phyloP scores from a whole-genome alignment of 495 filamentous ascomycete genomes.

The Aspergillus homomorphus region DNA sequence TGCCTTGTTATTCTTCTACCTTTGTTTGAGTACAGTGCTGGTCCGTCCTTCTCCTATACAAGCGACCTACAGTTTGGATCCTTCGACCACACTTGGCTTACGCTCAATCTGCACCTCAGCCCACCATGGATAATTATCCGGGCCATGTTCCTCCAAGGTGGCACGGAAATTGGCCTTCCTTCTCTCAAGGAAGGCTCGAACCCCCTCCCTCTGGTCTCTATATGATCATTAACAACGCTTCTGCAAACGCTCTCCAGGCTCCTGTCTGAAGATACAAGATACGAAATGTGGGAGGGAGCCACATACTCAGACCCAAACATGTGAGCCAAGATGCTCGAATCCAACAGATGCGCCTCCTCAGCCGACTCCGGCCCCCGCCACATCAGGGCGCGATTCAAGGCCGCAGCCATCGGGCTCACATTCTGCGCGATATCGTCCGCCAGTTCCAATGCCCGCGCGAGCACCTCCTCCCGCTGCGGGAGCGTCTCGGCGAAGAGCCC shows the following conservation, averaged over 20 bases:
- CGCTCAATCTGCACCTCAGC: constrained; percentile 26
- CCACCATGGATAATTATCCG: constrained; percentile 34
- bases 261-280: too few species aligned
- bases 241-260: not conserved
- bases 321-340: constrained; percentile 54
- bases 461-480: constrained; percentile 45
- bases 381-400: constrained; percentile 59
- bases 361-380: constrained; percentile 52
- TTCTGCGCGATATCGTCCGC: constrained; percentile 58
- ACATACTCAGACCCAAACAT: constrained; percentile 46
- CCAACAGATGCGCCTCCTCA: constrained; percentile 58
- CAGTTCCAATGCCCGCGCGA: constrained; percentile 54
- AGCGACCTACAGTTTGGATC: constrained; percentile 30
- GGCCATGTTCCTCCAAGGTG: constrained; percentile 25
- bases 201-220: constrained; percentile 49
- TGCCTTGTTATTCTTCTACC: not conserved
- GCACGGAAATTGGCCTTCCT: constrained; percentile 51
- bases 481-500: constrained; percentile 56
- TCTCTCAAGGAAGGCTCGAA: constrained; percentile 47
- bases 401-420: constrained; percentile 51
- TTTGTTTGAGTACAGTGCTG: too few species aligned
- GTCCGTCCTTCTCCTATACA: too few species aligned
- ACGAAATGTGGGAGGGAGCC: not conserved
- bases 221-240: constrained; percentile 5
- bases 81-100: constrained; percentile 16